phyloP scores from a whole-genome alignment of 1,284 basidiomycete species.

The Cutaneotrichosporon sp. region DNA sequence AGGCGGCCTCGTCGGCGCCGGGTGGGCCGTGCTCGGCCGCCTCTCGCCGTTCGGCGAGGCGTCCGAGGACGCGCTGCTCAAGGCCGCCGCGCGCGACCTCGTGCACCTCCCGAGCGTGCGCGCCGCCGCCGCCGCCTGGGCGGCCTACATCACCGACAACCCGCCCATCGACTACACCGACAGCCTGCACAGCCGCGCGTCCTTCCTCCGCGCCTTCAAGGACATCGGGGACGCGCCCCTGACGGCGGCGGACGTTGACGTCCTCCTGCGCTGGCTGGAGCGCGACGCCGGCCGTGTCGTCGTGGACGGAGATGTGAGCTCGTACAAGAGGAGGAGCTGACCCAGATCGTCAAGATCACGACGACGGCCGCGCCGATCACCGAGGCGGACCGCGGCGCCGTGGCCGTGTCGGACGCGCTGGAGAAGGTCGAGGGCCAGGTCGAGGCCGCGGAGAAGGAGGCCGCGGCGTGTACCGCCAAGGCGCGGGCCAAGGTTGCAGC shows the following conservation, averaged over 20 bases:
- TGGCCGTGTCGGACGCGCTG: conserved; percentile 43
- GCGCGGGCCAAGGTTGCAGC: conserved; percentile 66
- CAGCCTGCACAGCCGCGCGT: conserved; percentile 63
- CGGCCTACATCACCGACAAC: conserved; percentile 33
- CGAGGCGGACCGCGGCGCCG: conserved; percentile 49
- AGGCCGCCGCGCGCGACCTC: conserved; percentile 62
- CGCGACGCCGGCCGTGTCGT: conserved; percentile 70
- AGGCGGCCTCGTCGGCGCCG: conserved; percentile 71
- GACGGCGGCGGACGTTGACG: conserved; percentile 58
- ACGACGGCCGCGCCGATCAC: conserved; percentile 44
- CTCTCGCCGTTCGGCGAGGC: conserved; percentile 61
- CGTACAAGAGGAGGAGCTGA: conserved; percentile 1
- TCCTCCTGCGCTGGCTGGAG: conserved; percentile 74
- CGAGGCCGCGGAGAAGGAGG: conserved; percentile 61
- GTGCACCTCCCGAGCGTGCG: conserved; percentile 62
- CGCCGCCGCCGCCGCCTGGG: conserved; percentile 50
- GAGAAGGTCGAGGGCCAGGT: conserved; percentile 52
- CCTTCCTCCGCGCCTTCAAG: conserved; percentile 66
- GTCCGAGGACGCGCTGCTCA: conserved; percentile 65
- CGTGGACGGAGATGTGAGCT: conserved; percentile 65
- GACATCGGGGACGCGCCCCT: conserved; percentile 32
- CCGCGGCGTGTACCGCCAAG: conserved; percentile 66
- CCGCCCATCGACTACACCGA: conserved; percentile 62
- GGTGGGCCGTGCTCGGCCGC: conserved; percentile 70
- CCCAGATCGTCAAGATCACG: conserved; percentile 72